Base-by-base conservation (phyloP, 371 early-diverging fungal genomes). In the Rhizopus stolonifer region DNA sequence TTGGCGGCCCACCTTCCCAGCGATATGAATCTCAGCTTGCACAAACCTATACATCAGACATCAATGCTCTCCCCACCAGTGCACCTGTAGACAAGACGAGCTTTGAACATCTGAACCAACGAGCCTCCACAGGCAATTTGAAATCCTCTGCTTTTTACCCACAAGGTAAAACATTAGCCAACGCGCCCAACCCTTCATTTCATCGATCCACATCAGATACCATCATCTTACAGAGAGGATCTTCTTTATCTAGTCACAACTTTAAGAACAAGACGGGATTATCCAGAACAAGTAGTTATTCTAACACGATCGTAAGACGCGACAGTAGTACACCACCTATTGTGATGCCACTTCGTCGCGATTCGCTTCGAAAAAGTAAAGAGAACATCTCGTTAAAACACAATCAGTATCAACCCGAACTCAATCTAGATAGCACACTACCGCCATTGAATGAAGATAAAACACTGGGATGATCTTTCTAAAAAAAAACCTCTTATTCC, bases 171-270 rank as follows among this genome's bases (percentile, higher is more conserved):
- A 0, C 34, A 10, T 29, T 29, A 29, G 11, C 6, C 29, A 6
- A 29, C 6, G 29, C 36, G n/a, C 36, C 15, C 36, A 36, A 9
- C 10, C 29, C 29, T 29, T 15, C 36, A 11, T 11, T 54, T 29
- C 25, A 31, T 15, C 31, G 56, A 25, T 56, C 56, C 0, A 42
- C 29, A 10, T 56, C 56, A 19, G 56, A 56, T 19, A 49, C 31
- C 4, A 49, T 49, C 1, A 5, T 29, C 8, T 48, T 48, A 21
- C 47, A 55, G 32, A n/a, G 43, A 55, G 49, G 47, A 4, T 40
- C 55, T 9, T 55, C 55, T 18, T 34, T 48, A 23, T 23, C 31
- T 10, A 10, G 31, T 10, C 31, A 10, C 10, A 29, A 4, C 31
- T 29, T 29, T 29, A 36, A 29, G 29, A 29, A 29, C 32, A 39